phyloP scores from a whole-genome alignment of 371 early-diverging fungal species.

The Mortierella polycephala region DNA sequence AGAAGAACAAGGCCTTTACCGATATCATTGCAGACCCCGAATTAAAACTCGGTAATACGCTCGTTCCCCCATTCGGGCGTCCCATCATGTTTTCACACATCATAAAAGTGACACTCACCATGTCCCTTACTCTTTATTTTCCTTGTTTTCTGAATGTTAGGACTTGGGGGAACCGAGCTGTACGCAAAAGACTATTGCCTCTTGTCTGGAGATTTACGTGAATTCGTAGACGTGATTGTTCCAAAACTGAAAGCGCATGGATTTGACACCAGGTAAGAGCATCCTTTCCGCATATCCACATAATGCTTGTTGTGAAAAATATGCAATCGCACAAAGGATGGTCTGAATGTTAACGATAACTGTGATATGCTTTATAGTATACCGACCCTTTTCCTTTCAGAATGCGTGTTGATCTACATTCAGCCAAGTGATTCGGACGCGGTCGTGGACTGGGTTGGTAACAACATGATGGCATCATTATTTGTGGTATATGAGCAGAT shows the following conservation, averaged over 20 bases:
- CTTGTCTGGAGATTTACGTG: constrained; percentile 85
- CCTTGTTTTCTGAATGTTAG: constrained; percentile 37
- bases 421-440: constrained; percentile 68
- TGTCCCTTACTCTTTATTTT: not conserved
- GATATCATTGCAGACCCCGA: constrained; percentile 62
- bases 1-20: constrained; percentile 63
- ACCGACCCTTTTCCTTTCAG: constrained; percentile 91
- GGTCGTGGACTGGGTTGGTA: constrained; percentile 79
- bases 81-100: not conserved
- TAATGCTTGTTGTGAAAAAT: too few relatives aligned
- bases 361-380: constrained; percentile 47
- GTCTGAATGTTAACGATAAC: too few relatives aligned
- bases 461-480: constrained; percentile 58
- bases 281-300: not conserved
- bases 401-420: constrained; percentile 93
- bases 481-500: constrained; percentile 93
- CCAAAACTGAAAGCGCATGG: constrained; percentile 71
- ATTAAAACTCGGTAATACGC: constrained; percentile 58
- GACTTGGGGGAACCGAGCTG: constrained; percentile 79
- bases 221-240: constrained; percentile 66
- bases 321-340: too few relatives aligned
- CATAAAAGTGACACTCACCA: not conserved
- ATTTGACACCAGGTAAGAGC: constrained; percentile 68
- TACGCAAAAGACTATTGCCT: constrained; percentile 74
- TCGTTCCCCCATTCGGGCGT: too few relatives aligned